Percentiles rank a stretch among this genome's conserved stretches.
These are phyloP conservation scores for Xylaria sp. DNA, from an alignment of 2,329 filamentous ascomycete species.

Conservation along the genomic window DNA sequence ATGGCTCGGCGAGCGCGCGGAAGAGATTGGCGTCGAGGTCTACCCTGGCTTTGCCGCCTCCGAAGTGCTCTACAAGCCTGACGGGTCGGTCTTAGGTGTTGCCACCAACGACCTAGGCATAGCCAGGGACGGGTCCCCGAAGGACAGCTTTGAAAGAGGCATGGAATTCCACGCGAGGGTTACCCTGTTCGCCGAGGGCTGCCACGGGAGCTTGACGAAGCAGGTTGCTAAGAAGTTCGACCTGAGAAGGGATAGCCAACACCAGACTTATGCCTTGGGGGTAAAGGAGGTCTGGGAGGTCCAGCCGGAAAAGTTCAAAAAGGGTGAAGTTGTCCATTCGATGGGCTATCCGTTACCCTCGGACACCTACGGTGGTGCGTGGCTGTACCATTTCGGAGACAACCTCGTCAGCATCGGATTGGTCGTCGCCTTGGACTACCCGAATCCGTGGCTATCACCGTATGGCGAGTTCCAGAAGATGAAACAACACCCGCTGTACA, in stretches of 20 bases:
- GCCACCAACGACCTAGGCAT: slow-evolving; percentile 95
- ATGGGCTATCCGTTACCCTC: slow-evolving; percentile 88
- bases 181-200: slow-evolving; percentile 92
- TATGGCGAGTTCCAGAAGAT: slow-evolving; percentile 98
- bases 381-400: slow-evolving; percentile 99
- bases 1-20: slow-evolving; percentile 95
- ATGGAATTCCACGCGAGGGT: slow-evolving; percentile 97
- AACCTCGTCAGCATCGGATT: slow-evolving; percentile 92
- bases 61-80: slow-evolving; percentile 83
- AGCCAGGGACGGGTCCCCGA: slow-evolving; percentile 77
- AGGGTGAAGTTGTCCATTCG: slow-evolving; percentile 83
- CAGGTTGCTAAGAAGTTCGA: slow-evolving; percentile 95
- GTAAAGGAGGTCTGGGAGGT: slow-evolving; percentile 98
- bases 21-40: slow-evolving; percentile 93
- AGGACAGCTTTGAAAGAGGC: slow-evolving; percentile 89
- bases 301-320: slow-evolving; percentile 86
- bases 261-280: slow-evolving; percentile 92
- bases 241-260: slow-evolving; percentile 82
- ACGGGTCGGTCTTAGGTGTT: slow-evolving; percentile 89
- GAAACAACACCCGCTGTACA: slow-evolving; percentile 95
- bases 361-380: slow-evolving; percentile 95
- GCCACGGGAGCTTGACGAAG: slow-evolving; percentile 93
- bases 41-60: slow-evolving; percentile 95
- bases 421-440: slow-evolving; percentile 91
- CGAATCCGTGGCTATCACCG: slow-evolving; percentile 94